Base-by-base conservation (phyloP, 2,329 filamentous ascomycete genomes). In the Coniochaeta sp. region DNA sequence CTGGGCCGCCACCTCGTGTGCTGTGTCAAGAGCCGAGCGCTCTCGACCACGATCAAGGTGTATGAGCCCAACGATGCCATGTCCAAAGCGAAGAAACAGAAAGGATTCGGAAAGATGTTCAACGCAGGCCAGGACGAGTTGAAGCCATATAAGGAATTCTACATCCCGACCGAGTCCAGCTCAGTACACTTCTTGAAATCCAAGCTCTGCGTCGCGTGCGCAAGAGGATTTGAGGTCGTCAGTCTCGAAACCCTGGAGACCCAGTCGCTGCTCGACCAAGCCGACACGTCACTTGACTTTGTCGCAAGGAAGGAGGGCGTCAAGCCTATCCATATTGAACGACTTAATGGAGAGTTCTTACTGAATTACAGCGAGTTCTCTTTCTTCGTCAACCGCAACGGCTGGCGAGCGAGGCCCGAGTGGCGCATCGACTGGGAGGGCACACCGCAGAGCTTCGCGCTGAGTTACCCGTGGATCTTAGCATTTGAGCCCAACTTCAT, bases 391-490 rank as follows among this genome's bases (percentile, higher is more conserved):
- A 98, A 99, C 75, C 87, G 95, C 69, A 98, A 99, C 73, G 95
- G 95, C 40, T 99, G 95, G 95, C 87, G 95, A 64, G 93, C 93
- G 59, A 84, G 93, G 69, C 92, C 93, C 5, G 95, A 99, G 74
- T 99, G 95, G 95, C 88, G 89, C 68, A 96, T 99, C 70, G 89
- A 93, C 64, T 99, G 95, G 95, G 95, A 99, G 77, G 95, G 95
- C 60, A 90, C 87, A 52, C 95, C 95, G 44, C 89, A 91, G 68
- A 89, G 88, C 61, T 99, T 99, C 74, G 95, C 95, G 1, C 87
- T 98, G 59, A 96, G 92, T 66, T 96, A 96, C 70, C 95, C 95
- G 55, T 99, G 96, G 82, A 97, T 99, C 64, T 79, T 99, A 68
- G 95, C 93, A 0, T 99, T 99, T 73, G 95, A 99, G 76, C 87